These are phyloP conservation scores for Ophiostoma ulmi DNA, from an alignment of 2,329 filamentous ascomycete genomes.

Conservation along the genomic window DNA sequence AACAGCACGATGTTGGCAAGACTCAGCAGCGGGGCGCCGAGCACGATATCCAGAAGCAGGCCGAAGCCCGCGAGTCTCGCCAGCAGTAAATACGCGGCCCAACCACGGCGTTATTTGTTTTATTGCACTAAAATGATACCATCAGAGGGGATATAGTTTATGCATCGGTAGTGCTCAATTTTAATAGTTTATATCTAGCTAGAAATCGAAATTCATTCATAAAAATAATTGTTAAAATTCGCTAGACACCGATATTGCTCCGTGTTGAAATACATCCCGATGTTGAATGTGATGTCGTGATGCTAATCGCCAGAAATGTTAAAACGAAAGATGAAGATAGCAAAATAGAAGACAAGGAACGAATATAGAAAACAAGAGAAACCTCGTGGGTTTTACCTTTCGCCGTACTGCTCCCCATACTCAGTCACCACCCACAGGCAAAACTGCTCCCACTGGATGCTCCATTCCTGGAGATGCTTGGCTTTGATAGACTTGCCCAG, in stretches of 20 bases:
- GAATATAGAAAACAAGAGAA: constrained; percentile 21
- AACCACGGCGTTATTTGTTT: background rate
- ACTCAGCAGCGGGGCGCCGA: constrained; percentile 78
- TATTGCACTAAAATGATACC: constrained; percentile 3
- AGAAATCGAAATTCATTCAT: background rate
- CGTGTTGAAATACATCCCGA: constrained; percentile 11
- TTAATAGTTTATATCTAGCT: background rate
- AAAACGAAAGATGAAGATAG: background rate
- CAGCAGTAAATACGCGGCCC: background rate
- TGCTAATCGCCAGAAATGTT: background rate
- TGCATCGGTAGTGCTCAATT: background rate
- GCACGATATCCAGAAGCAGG: constrained; percentile 71
- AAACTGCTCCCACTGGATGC: constrained; percentile 77
- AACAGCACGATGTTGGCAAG: constrained; percentile 72
- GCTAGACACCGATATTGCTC: background rate
- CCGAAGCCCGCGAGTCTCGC: constrained; percentile 38
- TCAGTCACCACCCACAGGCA: constrained; percentile 85
- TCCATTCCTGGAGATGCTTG: constrained; percentile 70
- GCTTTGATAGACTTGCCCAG: constrained; percentile 67
- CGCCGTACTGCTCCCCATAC: constrained; percentile 60
- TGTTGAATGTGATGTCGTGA: constrained; percentile 14
- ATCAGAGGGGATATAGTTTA: background rate
- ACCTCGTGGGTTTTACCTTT: constrained; percentile 26
- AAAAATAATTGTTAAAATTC: constrained; percentile 4
- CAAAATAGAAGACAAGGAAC: constrained; percentile 25